These are phyloP conservation scores for Schrenkiella parvula DNA, from an alignment of 345 rosid species.

Conservation along the genomic window DNA sequence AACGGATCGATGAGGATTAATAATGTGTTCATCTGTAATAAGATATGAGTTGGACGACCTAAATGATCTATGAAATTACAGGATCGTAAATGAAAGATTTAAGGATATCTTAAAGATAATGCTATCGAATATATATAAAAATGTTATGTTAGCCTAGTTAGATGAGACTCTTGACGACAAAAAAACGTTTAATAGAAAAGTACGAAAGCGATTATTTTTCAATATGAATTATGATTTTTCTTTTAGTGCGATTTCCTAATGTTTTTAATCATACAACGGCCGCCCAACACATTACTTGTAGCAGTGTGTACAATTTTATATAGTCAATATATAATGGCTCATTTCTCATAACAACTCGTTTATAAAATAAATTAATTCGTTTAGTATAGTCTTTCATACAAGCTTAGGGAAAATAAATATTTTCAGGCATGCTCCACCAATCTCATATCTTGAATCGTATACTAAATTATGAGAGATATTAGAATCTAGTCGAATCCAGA, in stretches of 20 bases:
- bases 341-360: not conserved
- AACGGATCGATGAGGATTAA: no score
- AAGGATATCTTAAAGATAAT: no score
- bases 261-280: slow-evolving; percentile 8
- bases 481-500: slow-evolving; percentile 16
- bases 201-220: no score
- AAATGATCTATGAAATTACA: no score
- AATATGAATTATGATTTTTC: not conserved
- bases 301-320: not conserved
- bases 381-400: not conserved
- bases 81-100: no score
- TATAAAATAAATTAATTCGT: not conserved
- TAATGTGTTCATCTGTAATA: no score
- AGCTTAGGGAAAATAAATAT: not conserved
- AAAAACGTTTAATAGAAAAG: no score
- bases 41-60: no score
- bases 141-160: no score
- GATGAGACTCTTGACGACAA: no score
- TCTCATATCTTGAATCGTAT: not conserved
- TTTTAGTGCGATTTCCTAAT: not conserved
- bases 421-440: not conserved
- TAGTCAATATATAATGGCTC: not conserved
- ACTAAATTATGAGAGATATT: slow-evolving; percentile 1
- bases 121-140: no score
- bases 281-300: slow-evolving; percentile 25